Evolutionary conservation across 2,329 filamentous ascomycete genomes (phyloP).

Genomic region (Beauveria medogensis): DNA sequence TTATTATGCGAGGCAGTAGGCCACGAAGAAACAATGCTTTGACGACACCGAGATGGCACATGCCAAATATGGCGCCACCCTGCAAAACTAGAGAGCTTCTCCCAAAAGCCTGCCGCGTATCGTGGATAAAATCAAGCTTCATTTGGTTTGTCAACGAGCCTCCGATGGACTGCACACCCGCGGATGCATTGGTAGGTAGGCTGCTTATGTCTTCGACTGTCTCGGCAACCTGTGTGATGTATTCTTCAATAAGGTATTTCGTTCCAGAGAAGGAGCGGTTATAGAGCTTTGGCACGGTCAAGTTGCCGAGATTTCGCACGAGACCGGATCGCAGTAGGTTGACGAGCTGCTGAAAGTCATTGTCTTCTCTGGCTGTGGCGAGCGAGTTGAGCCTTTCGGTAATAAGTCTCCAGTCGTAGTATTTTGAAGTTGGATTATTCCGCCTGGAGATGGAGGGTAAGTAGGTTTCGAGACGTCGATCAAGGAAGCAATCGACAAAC

Average conservation of each 20-base stretch:
- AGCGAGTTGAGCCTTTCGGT: constrained; percentile 66
- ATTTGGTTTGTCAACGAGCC: constrained; percentile 57
- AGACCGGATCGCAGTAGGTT: constrained; percentile 73
- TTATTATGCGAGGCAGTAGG: constrained; percentile 80
- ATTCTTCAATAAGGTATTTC: constrained; percentile 85
- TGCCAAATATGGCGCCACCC: constrained; percentile 82
- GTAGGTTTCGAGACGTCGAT: not conserved
- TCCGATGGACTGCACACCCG: constrained; percentile 24
- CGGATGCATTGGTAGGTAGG: constrained; percentile 48
- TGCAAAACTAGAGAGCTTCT: constrained; percentile 79
- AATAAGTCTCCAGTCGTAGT: constrained; percentile 84
- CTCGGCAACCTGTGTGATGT: constrained; percentile 75
- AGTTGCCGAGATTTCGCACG: constrained; percentile 84
- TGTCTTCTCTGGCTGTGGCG: constrained; percentile 58
- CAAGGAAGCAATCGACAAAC: constrained; percentile 9
- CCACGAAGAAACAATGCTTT: constrained; percentile 77
- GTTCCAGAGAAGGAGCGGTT: constrained; percentile 81
- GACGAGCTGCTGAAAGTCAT: constrained; percentile 66
- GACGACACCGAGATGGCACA: constrained; percentile 85
- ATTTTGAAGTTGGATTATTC: constrained; percentile 68
- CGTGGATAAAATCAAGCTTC: constrained; percentile 79
- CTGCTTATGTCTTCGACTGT: constrained; percentile 68
- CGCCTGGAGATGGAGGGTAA: constrained; percentile 47
- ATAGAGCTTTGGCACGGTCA: constrained; percentile 73
- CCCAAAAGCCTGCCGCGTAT: constrained; percentile 82